Evolutionary conservation across 2,329 filamentous ascomycete species (phyloP), one percentile per base, ranked within the genome.

Genomic region (Passalora sequoiae): DNA sequence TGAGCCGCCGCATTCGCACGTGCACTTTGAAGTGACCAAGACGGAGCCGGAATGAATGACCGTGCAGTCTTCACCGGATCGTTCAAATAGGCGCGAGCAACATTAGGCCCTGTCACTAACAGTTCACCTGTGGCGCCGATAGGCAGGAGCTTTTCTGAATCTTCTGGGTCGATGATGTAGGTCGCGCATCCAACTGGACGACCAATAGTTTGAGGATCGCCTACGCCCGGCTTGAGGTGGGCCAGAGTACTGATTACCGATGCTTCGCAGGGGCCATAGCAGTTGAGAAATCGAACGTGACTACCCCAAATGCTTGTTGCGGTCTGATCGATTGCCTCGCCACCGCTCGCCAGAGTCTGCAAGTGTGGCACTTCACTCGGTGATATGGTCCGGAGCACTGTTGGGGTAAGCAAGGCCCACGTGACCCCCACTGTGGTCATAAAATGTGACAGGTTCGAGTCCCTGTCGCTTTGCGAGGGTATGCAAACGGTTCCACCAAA

Each of bases 71-170:
- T 55, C 16, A 42, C 47, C 2, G 46, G 25, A 17, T 60, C 47
- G 17, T 53, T 55, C 7, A 73, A 59, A 45, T 74, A 74, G n/a
- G 4, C 38, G 3, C 17, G 62, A 1, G 62, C 68, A 10, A 74
- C 57, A 13, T 64, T 68, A 20, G 67, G 67, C 3, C 71, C 69
- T 49, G 72, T 68, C 1, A 75, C 46, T 0, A 73, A 53, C 39
- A 75, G 49, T 48, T 75, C 72, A n/a, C 72, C 72, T 12, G 70
- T 59, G 13, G 64, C 64, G 4, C 72, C 73, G 4, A 72, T 55
- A 0, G 70, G 67, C 2, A 68, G 31, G 1, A 64, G 44, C 10
- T 15, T 36, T 13, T 61, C 44, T 31, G 55, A 50, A 24, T 63
- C 53, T 9, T 56, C 48, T 1, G 58, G 53, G 33, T 62, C 51